Percentiles rank a stretch among this genome's conserved stretches.
Evolutionary conservation across 306 rosid genomes (phyloP).

Genomic region (Cucurbita pepo): DNA sequence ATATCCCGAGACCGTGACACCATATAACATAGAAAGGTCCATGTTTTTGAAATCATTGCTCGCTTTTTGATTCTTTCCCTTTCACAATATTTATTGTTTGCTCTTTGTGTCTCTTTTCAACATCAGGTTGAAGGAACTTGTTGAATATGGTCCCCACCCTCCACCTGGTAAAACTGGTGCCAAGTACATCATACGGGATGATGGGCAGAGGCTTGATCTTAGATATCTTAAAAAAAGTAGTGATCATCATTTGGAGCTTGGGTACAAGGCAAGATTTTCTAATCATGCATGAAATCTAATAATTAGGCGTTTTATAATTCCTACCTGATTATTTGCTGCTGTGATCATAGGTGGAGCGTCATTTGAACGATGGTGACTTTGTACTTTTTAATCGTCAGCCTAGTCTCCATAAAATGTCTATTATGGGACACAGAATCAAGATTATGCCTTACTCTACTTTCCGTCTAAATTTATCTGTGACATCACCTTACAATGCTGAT

Average conservation of each 20-base stretch:
- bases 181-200: conserved; percentile 92
- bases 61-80: not conserved
- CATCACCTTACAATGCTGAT: conserved; percentile 96
- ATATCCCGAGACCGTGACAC: conserved; percentile 97
- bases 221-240: conserved; percentile 94
- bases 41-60: not conserved
- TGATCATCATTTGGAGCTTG: conserved; percentile 98
- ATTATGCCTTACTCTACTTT: conserved; percentile 98
- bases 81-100: not conserved
- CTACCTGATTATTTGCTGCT: conserved; percentile 6
- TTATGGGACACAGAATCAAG: conserved; percentile 98
- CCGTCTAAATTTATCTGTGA: conserved; percentile 81
- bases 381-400: conserved; percentile 97
- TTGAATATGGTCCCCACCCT: conserved; percentile 95
- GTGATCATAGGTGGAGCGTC: conserved; percentile 87
- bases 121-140: conserved; percentile 86
- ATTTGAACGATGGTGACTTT: conserved; percentile 93
- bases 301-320: not conserved
- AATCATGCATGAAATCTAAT: not conserved
- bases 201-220: conserved; percentile 98
- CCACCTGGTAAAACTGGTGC: conserved; percentile 99
- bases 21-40: conserved; percentile 90
- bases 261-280: conserved; percentile 54
- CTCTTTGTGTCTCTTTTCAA: not conserved
- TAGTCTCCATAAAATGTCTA: conserved; percentile 99